Percentiles rank a stretch among this genome's conserved stretches.
Evolutionary conservation across 1,284 basidiomycete species (phyloP).

Genomic region (Peniophora sp.): DNA sequence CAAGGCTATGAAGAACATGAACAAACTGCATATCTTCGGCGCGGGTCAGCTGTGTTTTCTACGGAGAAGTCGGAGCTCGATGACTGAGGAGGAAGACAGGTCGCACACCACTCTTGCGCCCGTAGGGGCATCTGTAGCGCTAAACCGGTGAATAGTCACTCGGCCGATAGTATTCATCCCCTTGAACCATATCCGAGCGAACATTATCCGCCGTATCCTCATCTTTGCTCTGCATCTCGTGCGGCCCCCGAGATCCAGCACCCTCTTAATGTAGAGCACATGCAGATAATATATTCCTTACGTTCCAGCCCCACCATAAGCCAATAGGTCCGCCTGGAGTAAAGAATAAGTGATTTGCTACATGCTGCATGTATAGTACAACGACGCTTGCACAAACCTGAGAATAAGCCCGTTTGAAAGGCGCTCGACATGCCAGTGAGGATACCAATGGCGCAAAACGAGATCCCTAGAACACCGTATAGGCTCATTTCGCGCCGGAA

Average conservation of each 20-base stretch:
- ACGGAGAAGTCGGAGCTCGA: background rate
- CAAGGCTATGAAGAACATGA: slow-evolving; percentile 52
- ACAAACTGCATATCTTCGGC: slow-evolving; percentile 44
- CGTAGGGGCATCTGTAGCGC: too few species aligned
- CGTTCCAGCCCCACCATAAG: slow-evolving; percentile 62
- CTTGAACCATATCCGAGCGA: background rate
- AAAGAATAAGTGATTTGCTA: too few species aligned
- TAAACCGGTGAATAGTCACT: background rate
- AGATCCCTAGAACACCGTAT: slow-evolving; percentile 53
- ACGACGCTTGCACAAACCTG: too few species aligned
- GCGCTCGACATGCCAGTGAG: slow-evolving; percentile 53
- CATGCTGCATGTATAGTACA: too few species aligned
- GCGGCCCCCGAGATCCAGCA: too few species aligned
- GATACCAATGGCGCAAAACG: slow-evolving; percentile 54
- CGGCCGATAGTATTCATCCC: background rate
- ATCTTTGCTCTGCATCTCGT: too few species aligned
- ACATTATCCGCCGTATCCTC: background rate
- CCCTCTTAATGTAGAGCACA: too few species aligned
- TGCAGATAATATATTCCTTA: slow-evolving; percentile 18
- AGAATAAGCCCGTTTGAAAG: slow-evolving; percentile 52
- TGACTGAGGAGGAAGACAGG: too few species aligned
- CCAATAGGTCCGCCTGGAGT: slow-evolving; percentile 54
- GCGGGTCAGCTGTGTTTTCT: background rate
- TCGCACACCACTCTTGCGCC: too few species aligned
- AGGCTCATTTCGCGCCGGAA: slow-evolving; percentile 53